A percentile compares a stretch with the other conserved stretches of the same genome.
Conservation (phyloP, 1,284 basidiomycete genomes). For the Pseudozyma hubeiensis region DNA sequence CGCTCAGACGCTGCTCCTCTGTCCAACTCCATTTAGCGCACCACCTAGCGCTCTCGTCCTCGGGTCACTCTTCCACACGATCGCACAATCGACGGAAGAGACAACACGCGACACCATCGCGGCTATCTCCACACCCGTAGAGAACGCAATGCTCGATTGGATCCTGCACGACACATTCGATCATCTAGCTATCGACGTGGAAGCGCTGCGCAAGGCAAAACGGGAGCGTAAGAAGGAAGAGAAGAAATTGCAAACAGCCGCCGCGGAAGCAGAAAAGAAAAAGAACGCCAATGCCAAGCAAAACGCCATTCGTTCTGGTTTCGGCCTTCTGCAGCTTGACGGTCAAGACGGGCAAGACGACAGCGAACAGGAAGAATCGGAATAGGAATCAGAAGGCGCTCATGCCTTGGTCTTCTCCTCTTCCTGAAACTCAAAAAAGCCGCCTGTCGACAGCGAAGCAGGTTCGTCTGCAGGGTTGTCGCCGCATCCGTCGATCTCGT, state of each 20-base stretch:
- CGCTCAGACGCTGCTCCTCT: conserved; percentile 42
- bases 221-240: conserved; percentile 46
- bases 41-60: conserved; percentile 41
- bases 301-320: conserved; percentile 21
- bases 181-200: conserved; percentile 46
- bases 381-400: background rate
- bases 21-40: conserved; percentile 27
- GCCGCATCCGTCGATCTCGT: conserved; percentile 39
- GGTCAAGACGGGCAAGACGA: conserved; percentile 23
- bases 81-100: conserved; percentile 27
- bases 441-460: conserved; percentile 40
- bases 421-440: conserved; percentile 27
- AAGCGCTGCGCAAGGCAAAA: conserved; percentile 46
- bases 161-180: conserved; percentile 38
- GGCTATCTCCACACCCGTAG: conserved; percentile 11
- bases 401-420: background rate
- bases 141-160: conserved; percentile 42
- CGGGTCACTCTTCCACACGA: conserved; percentile 37
- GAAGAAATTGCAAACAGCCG: conserved; percentile 27
- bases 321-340: conserved; percentile 35
- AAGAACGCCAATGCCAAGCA: conserved; percentile 17
- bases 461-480: conserved; percentile 15
- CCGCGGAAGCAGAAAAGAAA: conserved; percentile 26
- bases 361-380: conserved; percentile 19
- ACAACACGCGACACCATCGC: conserved; percentile 18